Conservation (phyloP, 208 protist species). For the Trypanosomatidae sp. region DNA sequence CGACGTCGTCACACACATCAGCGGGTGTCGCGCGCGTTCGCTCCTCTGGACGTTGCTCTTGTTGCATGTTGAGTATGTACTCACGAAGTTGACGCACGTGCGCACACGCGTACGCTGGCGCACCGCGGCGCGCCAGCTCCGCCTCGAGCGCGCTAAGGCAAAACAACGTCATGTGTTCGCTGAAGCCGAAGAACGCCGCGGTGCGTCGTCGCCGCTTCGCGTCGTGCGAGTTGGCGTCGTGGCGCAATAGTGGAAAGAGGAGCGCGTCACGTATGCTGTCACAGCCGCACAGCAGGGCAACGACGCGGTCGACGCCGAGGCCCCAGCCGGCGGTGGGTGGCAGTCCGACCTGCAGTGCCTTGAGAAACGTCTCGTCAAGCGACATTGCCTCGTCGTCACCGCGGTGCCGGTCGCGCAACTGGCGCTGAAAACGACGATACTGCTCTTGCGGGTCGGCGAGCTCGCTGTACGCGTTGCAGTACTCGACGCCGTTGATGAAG, state of each 20-base stretch:
- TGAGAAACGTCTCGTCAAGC: constrained; percentile 89
- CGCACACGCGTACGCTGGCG: constrained; percentile 41
- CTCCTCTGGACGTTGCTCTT: too few species aligned
- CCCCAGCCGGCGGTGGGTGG: constrained; percentile 93
- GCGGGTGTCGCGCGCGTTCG: too few species aligned
- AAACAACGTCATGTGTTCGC: constrained; percentile 73
- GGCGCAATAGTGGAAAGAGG: constrained; percentile 76
- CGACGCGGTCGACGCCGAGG: constrained; percentile 92
- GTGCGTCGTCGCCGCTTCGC: constrained; percentile 51
- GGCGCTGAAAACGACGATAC: constrained; percentile 88
- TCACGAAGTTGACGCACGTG: constrained; percentile 29
- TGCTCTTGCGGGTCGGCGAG: constrained; percentile 95
- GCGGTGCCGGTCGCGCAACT: constrained; percentile 65
- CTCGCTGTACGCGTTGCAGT: constrained; percentile 96
- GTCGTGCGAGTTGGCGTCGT: constrained; percentile 62
- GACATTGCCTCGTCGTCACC: constrained; percentile 91
- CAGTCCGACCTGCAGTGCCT: constrained; percentile 90
- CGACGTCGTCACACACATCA: too few species aligned
- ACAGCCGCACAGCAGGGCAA: constrained; percentile 88
- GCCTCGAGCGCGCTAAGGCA: constrained; percentile 66
- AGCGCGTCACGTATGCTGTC: constrained; percentile 78
- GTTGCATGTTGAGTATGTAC: constrained; percentile 6
- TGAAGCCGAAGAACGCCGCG: constrained; percentile 74
- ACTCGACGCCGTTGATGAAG: constrained; percentile 90
- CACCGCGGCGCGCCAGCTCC: constrained; percentile 42